Base-by-base conservation (phyloP, 1,139 yeast species). In the Pichia sp. region DNA sequence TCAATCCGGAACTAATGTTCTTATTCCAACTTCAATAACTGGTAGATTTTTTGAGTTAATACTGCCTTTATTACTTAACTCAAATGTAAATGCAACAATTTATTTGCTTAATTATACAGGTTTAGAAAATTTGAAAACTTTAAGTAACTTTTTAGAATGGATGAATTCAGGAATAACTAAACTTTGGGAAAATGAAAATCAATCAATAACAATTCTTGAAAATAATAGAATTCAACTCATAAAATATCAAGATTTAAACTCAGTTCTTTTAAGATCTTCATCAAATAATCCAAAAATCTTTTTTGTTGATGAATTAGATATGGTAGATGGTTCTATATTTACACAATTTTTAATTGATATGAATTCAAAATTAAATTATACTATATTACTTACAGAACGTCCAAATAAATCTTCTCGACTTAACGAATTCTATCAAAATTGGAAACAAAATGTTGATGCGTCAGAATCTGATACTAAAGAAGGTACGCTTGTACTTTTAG, bases 101-200 rank as follows among this genome's bases (percentile, higher is more conserved):
- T 67, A 85, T 36, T 72, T 87, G 50, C 64, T 85, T 23, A 79
- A 95, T 4, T 81, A 80, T 55, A 81, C 89, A 1, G 95, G 94
- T 16, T 76, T 87, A 1, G 79, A 91, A 56, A 74, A 85, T 2
- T 64, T 91, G 49, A 74, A 83, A 30, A 87, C 84, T 59, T 96
- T 96, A 0, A 78, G 88, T 16, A 82, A 87, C 44, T 83, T 91
- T 79, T 64, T 89, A 21, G 98, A 93, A 64, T 93, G 97, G 97
- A 84, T 91, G 91, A 79, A 94, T 0, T 75, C 89, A 1, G 73
- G 78, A 22, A 73, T 88, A 33, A 74, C 86, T 26, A 81, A 83
- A 52, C 83, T 80, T 40, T 87, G 96, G 91, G 95, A 86, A 52
- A 66, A 72, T 10, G 72, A 77, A 50, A 40, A 38, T 21, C 47